phyloP scores from a whole-genome alignment of 1,139 yeast species.

The Eremothecium coryli region DNA sequence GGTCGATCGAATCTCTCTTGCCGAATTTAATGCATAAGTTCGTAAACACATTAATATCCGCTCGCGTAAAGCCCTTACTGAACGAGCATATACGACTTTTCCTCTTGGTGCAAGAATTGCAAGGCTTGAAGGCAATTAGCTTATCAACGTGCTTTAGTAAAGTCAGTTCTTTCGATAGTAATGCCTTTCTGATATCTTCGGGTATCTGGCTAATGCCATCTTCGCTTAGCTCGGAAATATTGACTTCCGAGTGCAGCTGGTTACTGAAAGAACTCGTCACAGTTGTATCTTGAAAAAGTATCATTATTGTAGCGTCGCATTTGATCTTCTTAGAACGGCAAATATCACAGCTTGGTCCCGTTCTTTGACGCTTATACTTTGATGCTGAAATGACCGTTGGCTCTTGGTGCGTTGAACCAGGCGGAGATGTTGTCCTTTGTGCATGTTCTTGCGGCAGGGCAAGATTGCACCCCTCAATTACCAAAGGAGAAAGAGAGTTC shows the following conservation, averaged over 20 bases:
- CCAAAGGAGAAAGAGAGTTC: slow-evolving; percentile 1
- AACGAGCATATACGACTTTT: slow-evolving; percentile 16
- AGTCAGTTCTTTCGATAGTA: slow-evolving; percentile 6
- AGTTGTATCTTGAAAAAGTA: slow-evolving; percentile 19
- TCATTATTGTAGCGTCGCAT: slow-evolving; percentile 57
- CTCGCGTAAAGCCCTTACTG: slow-evolving; percentile 27
- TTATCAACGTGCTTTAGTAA: slow-evolving; percentile 28
- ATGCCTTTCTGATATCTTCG: slow-evolving; percentile 3
- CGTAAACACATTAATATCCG: slow-evolving; percentile 24
- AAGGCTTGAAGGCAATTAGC: slow-evolving; percentile 24
- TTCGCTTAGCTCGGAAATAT: neutral
- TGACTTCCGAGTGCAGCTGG: slow-evolving; percentile 6
- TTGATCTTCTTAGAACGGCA: slow-evolving; percentile 66
- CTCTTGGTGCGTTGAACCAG: slow-evolving; percentile 2
- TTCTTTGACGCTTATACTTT: slow-evolving; percentile 44
- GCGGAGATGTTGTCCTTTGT: slow-evolving; percentile 1
- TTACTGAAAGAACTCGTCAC: slow-evolving; percentile 12
- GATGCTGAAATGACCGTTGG: slow-evolving; percentile 9
- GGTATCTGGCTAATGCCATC: slow-evolving; percentile 6
- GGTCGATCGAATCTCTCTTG: slow-evolving; percentile 15
- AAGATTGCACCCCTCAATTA: neutral
- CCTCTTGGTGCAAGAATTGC: slow-evolving; percentile 21
- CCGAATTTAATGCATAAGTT: slow-evolving; percentile 14
- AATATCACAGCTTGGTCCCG: slow-evolving; percentile 69
- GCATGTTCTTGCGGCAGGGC: neutral